Evolutionary conservation across 2,329 filamentous ascomycete species (phyloP).

Genomic region (Penicillium hesseltinei): DNA sequence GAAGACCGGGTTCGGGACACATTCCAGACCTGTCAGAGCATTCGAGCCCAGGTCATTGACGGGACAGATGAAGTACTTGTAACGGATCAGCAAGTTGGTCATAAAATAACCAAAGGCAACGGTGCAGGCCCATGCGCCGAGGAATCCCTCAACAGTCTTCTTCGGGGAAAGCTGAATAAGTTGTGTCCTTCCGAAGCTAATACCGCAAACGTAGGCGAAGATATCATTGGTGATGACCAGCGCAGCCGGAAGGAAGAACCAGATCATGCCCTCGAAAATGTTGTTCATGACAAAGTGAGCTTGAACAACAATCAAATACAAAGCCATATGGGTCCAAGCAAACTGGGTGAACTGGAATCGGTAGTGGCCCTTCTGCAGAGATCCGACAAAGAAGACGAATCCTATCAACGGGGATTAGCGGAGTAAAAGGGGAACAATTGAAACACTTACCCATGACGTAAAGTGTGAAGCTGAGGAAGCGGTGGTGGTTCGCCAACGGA

Average conservation of each 20-base stretch:
- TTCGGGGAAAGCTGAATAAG: constrained; percentile 98
- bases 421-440: not conserved
- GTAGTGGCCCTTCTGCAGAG: constrained; percentile 92
- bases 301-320: constrained; percentile 96
- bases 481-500: constrained; percentile 92
- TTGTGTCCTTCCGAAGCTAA: constrained; percentile 93
- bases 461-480: constrained; percentile 97
- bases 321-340: constrained; percentile 98
- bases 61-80: constrained; percentile 97
- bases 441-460: constrained; percentile 81
- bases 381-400: constrained; percentile 96
- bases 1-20: constrained; percentile 89
- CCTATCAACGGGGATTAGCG: constrained; percentile 52
- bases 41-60: constrained; percentile 95
- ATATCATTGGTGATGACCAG: constrained; percentile 99
- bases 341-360: constrained; percentile 99
- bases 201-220: constrained; percentile 95
- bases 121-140: constrained; percentile 94
- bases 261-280: constrained; percentile 98
- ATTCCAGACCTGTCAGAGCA: constrained; percentile 84
- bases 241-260: constrained; percentile 95
- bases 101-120: constrained; percentile 78
- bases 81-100: constrained; percentile 80
- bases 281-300: constrained; percentile 99
- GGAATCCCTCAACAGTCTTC: constrained; percentile 97